phyloP scores from a whole-genome alignment of 2,329 filamentous ascomycete genomes.

The Aspergillus japonicus region DNA sequence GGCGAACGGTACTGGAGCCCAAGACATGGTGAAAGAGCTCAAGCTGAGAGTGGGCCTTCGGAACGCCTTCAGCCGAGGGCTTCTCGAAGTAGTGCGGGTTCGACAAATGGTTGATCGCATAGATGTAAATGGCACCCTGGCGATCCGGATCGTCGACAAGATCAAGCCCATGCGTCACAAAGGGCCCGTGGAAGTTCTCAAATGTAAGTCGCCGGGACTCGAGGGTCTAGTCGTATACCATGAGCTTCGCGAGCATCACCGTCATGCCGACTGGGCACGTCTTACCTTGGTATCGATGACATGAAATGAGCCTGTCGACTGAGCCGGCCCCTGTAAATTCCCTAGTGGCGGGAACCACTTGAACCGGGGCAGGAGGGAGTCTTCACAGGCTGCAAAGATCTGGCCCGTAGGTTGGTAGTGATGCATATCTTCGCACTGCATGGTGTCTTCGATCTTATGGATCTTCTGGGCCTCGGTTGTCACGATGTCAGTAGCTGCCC shows the following conservation, averaged over 20 bases:
- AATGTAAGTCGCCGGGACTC: conserved; percentile 49
- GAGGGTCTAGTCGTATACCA: conserved; percentile 40
- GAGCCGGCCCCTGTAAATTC: conserved; percentile 41
- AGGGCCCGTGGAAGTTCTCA: conserved; percentile 53
- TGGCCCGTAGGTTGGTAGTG: conserved; percentile 50
- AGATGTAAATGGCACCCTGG: conserved; percentile 55
- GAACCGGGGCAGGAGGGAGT: conserved; percentile 42
- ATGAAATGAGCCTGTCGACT: conserved; percentile 38
- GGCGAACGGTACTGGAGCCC: conserved; percentile 41
- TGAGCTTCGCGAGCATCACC: not conserved
- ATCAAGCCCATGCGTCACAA: conserved; percentile 62
- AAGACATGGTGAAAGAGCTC: conserved; percentile 59
- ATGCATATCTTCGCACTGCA: conserved; percentile 61
- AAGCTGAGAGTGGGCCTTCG: conserved; percentile 52
- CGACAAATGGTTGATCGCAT: conserved; percentile 60
- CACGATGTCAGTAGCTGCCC: conserved; percentile 19
- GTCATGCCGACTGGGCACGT: not conserved
- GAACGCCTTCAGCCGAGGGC: conserved; percentile 23
- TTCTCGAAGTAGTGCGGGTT: conserved; percentile 42
- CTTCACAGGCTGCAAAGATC: conserved; percentile 60
- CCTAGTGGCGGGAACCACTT: conserved; percentile 55
- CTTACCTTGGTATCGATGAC: conserved; percentile 55
- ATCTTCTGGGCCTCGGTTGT: conserved; percentile 35
- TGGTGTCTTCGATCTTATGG: conserved; percentile 51
- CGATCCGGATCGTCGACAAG: conserved; percentile 52